Base-by-base conservation (phyloP, 768 basidiomycete genomes). In the Phylloporus sp. region DNA sequence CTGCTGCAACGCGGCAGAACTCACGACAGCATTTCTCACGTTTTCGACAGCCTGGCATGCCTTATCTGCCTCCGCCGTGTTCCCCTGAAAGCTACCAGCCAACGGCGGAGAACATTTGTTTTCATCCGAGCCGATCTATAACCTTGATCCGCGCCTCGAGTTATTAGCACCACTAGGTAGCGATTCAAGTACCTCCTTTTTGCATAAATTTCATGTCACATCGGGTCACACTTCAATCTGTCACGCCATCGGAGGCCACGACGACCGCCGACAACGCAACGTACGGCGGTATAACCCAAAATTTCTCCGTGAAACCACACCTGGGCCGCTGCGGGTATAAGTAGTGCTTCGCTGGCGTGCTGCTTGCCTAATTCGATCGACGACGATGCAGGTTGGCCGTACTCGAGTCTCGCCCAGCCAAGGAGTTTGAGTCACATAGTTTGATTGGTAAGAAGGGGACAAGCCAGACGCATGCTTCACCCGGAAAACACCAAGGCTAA, bases 301-400 rank as follows among this genome's bases (percentile, higher is more conserved):
- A 29, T 39, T 44, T 18, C 22, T 33, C 23, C 38, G 24, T 50
- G 54, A 49, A 39, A 44, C 38, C 38, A 21, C 38, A 44, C 13
- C 34, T 32, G 15, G 27, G 27, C 23, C 34, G 27, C 10, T 32
- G 36, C 28, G 50, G 55, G 34, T n/a, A 41, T 53, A 34, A 32
- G 27, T 41, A 37, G 31, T n/a, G 34, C 38, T 34, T 31, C 21
- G 14, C 24, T 38, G 40, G 20, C 28, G 23, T 38, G 32, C 17
- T 52, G 43, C 24, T 35, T 45, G 23, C 49, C 29, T 44, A 35
- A 23, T 23, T 21, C 38, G 31, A 24, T 53, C 23, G 33, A 26
- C 38, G 22, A 27, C 26, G 22, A 27, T 29, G 21, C 46, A 43
- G 34, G 15, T 20, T 5, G 15, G 36, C 28, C 38, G 9, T 39